Conservation (phyloP, 441 rosid genomes). For the Populus hybrid region DNA sequence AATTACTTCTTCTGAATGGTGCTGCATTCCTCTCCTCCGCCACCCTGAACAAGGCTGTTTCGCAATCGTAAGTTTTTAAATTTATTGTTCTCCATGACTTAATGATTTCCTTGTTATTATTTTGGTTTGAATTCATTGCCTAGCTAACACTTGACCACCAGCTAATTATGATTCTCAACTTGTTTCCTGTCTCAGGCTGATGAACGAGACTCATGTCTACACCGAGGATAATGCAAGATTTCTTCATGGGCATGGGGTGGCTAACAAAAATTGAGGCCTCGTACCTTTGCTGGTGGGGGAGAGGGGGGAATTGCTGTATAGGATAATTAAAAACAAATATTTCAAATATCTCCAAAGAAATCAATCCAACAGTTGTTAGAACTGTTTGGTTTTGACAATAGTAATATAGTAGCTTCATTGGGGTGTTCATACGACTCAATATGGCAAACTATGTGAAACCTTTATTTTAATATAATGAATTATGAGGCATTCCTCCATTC, state of each 20-base stretch:
- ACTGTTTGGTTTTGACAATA: background rate
- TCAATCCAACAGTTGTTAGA: conserved; percentile 16
- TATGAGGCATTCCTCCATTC: conserved; percentile 23
- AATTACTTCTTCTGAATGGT: conserved; percentile 65
- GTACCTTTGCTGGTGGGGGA: background rate
- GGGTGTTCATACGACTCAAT: conserved; percentile 5
- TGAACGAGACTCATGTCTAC: conserved; percentile 85
- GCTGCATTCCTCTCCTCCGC: conserved; percentile 70
- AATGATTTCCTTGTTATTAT: background rate
- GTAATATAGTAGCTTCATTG: conserved; percentile 4
- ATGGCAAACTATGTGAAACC: background rate
- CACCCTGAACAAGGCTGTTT: conserved; percentile 75
- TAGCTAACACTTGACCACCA: background rate
- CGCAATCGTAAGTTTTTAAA: conserved; percentile 47
- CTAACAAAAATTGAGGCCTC: conserved; percentile 39
- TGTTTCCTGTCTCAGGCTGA: conserved; percentile 44
- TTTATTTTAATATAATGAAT: conserved; percentile 7
- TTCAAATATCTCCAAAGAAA: conserved; percentile 18
- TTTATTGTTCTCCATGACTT: background rate
- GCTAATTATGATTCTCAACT: background rate
- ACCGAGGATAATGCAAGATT: conserved; percentile 86
- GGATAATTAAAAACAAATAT: conserved; percentile 1
- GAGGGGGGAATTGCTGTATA: conserved; percentile 31
- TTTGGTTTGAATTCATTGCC: background rate
- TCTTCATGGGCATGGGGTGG: conserved; percentile 86